These are phyloP conservation scores for Aspergillus proliferans DNA, from an alignment of 2,329 filamentous ascomycete genomes.

Conservation along the genomic window DNA sequence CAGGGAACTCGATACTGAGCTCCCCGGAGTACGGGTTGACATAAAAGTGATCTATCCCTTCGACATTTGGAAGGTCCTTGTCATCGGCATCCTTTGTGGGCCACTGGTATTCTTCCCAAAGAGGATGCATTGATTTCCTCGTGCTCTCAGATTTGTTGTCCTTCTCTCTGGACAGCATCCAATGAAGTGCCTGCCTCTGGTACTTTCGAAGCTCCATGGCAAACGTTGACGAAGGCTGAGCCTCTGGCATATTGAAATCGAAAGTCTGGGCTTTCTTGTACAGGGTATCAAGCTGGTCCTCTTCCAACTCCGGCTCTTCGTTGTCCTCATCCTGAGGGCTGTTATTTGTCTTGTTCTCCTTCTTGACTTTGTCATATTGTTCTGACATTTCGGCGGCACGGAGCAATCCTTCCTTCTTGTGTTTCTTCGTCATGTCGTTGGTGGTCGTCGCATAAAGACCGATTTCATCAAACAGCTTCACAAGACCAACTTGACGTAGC, in stretches of 20 bases:
- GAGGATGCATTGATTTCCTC: constrained; percentile 82
- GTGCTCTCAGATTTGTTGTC: constrained; percentile 60
- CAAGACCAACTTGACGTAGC: constrained; percentile 76
- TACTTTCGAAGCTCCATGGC: constrained; percentile 79
- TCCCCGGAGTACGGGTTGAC: constrained; percentile 97
- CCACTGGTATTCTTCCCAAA: constrained; percentile 96
- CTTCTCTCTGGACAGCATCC: constrained; percentile 94
- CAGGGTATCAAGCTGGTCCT: constrained; percentile 87
- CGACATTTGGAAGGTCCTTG: constrained; percentile 60
- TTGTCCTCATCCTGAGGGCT: constrained; percentile 60
- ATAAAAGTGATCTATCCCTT: constrained; percentile 71
- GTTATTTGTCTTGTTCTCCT: constrained; percentile 36
- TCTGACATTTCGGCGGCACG: constrained; percentile 85
- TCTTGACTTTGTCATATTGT: constrained; percentile 59
- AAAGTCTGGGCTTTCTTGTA: constrained; percentile 97
- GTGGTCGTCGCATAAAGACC: constrained; percentile 68
- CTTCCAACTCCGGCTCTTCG: constrained; percentile 84
- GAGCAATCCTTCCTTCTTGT: constrained; percentile 76
- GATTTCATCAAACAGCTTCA: constrained; percentile 84
- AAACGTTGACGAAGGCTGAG: constrained; percentile 77
- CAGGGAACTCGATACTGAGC: constrained; percentile 81
- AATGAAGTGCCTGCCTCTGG: constrained; percentile 89
- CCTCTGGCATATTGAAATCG: constrained; percentile 84
- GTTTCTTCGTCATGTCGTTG: constrained; percentile 68
- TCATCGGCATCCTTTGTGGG: constrained; percentile 83